A percentile compares a stretch with the other conserved stretches of the same genome.
These are phyloP conservation scores for Fonsecaea multimorphosa DNA, from an alignment of 2,329 filamentous ascomycete species.

Conservation along the genomic window DNA sequence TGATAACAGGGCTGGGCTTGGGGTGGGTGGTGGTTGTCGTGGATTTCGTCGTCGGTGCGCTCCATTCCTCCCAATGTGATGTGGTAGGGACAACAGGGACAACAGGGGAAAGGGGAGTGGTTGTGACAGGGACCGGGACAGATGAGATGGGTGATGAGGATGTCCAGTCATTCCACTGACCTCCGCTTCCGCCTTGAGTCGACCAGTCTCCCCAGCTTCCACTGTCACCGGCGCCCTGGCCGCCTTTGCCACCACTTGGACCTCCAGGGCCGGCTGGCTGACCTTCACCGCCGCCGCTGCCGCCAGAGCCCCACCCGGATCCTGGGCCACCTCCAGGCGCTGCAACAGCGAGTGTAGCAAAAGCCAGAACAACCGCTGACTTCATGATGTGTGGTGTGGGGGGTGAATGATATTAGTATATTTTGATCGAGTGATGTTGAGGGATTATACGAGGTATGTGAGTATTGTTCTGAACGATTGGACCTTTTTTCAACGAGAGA, in stretches of 20 bases:
- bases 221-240: conserved; percentile 24
- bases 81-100: conserved; percentile 16
- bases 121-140: too few species aligned
- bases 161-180: conserved; percentile 22
- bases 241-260: conserved; percentile 22
- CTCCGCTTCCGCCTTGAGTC: conserved; percentile 22
- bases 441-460: conserved; percentile 14
- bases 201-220: conserved; percentile 33
- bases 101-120: conserved; percentile 18
- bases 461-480: conserved; percentile 13
- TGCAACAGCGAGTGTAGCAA: conserved; percentile 35
- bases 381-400: conserved; percentile 27
- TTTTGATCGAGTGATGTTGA: conserved; percentile 1
- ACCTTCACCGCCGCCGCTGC: conserved; percentile 20
- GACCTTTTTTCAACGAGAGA: conserved; percentile 30
- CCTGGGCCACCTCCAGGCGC: conserved; percentile 28
- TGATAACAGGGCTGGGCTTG: conserved; percentile 7
- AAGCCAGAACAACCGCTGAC: conserved; percentile 33
- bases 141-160: conserved; percentile 7
- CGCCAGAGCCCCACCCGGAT: conserved; percentile 23
- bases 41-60: conserved; percentile 6
- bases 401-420: conserved; percentile 5
- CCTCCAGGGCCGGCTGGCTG: conserved; percentile 21
- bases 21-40: conserved; percentile 9
- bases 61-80: conserved; percentile 28